Evolutionary conservation across 345 rosid species (phyloP), one percentile per base, ranked within the genome.

Genomic region (Gossypium arboreum): DNA sequence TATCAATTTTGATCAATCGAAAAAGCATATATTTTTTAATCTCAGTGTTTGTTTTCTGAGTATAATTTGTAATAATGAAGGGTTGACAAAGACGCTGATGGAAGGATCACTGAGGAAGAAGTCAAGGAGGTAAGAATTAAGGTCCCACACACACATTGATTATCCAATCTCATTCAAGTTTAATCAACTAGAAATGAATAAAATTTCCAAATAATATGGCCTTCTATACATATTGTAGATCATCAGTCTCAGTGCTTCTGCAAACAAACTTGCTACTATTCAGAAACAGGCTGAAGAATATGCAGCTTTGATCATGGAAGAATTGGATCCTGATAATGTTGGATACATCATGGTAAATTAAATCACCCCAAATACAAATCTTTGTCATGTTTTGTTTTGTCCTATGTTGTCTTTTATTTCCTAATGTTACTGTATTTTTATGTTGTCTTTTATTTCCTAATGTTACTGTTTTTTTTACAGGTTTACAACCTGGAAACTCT

Each of bases 221-320:
- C 15, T 50, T 73, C 75, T 9, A 1, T 17, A 4, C 7, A 39
- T 75, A 0, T 59, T 79, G 80, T 65, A 91, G 97, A 90, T 91
- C 77, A 93, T 93, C 44, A 81, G 78, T 61, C 84, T 90, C 5
- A 93, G 97, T 86, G 98, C 98, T 71, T 93, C 98, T 57, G 92
- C 97, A 25, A 93, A 93, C 87, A 91, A 88, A 85, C 90, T 91
- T 22, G 83, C 88, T 44, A 93, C 68, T 76, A 87, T 93, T 73
- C 97, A 93, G 84, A 91, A 90, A 77, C 97, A 93, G 76, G 90
- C 98, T 3, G 66, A 85, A 58, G 98, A 93, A 67, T 90, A 91
- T 80, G 92, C 98, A 4, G 97, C 97, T 1, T 72, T 91, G 56
- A 91, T 91, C 75, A 91, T 93, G 98, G 98, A 93, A 86, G 94